Evolutionary conservation across 768 basidiomycete species (phyloP).

Genomic region (Lactarius sanguifluus): DNA sequence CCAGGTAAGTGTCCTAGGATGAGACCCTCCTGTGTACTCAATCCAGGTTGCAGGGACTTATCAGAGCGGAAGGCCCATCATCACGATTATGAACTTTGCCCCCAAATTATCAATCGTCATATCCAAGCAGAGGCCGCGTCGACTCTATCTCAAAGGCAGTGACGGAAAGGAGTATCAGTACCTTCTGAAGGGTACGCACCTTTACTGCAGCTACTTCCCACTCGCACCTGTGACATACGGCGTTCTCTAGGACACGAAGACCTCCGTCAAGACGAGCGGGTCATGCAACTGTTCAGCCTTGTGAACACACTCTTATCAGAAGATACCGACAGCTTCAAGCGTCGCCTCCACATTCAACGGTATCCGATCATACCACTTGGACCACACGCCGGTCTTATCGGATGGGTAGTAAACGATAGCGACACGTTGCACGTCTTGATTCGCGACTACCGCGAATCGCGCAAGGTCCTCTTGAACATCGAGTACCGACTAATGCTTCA

Average conservation of each 20-base stretch:
- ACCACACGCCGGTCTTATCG: conserved; percentile 90
- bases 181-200: conserved; percentile 73
- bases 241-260: conserved; percentile 83
- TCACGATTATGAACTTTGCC: conserved; percentile 81
- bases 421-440: conserved; percentile 96
- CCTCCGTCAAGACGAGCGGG: conserved; percentile 96
- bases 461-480: conserved; percentile 95
- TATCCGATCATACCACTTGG: conserved; percentile 93
- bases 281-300: conserved; percentile 98
- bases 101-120: conserved; percentile 91
- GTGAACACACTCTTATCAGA: conserved; percentile 92
- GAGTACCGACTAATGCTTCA: conserved; percentile 99
- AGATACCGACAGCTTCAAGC: conserved; percentile 93
- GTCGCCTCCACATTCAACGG: conserved; percentile 90
- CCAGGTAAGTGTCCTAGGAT: conserved; percentile 58
- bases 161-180: conserved; percentile 96
- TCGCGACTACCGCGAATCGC: conserved; percentile 92
- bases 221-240: not conserved
- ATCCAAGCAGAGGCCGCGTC: conserved; percentile 94
- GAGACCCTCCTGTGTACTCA: not conserved
- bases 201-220: not conserved
- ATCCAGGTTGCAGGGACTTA: conserved; percentile 67
- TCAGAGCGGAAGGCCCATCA: conserved; percentile 79
- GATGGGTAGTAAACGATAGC: conserved; percentile 88
- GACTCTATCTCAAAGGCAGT: conserved; percentile 80